These are phyloP conservation scores for Hypomyces rosellus DNA, from an alignment of 2,329 filamentous ascomycete genomes.

Conservation along the genomic window DNA sequence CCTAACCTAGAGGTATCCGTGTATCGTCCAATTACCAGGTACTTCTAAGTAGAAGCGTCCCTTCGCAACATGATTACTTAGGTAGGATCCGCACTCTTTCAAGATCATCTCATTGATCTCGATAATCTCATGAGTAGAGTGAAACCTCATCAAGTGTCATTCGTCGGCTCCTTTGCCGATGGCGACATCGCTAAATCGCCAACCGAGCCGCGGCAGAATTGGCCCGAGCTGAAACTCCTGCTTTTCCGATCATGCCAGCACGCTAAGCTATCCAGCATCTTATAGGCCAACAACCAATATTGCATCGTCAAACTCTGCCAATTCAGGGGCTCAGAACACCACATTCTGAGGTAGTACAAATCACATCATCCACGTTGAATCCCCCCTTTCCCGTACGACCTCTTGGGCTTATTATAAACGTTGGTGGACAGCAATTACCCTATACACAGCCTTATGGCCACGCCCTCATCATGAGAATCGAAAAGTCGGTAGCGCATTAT, in stretches of 20 bases:
- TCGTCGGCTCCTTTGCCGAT: not conserved
- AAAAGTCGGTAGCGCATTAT: not conserved
- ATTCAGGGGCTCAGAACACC: no score
- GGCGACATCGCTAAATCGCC: not conserved
- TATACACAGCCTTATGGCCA: no score
- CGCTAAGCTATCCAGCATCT: no score
- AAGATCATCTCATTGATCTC: not conserved
- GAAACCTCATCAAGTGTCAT: not conserved
- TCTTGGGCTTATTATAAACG: not conserved
- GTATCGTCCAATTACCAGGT: no score
- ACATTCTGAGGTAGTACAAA: not conserved
- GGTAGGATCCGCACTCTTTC: not conserved
- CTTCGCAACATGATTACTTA: no score
- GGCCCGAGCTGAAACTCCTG: not conserved
- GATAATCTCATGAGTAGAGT: not conserved
- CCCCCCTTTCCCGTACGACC: no score
- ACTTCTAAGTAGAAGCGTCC: no score
- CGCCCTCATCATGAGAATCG: not conserved
- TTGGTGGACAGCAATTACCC: constrained; percentile 1
- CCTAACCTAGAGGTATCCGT: no score
- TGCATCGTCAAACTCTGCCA: no score
- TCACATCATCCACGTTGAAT: no score
- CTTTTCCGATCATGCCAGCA: no score
- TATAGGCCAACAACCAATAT: no score
- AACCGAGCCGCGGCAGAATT: not conserved